phyloP scores from a whole-genome alignment of 78 protist species.

The Neovahlkampfia damariscottae region DNA sequence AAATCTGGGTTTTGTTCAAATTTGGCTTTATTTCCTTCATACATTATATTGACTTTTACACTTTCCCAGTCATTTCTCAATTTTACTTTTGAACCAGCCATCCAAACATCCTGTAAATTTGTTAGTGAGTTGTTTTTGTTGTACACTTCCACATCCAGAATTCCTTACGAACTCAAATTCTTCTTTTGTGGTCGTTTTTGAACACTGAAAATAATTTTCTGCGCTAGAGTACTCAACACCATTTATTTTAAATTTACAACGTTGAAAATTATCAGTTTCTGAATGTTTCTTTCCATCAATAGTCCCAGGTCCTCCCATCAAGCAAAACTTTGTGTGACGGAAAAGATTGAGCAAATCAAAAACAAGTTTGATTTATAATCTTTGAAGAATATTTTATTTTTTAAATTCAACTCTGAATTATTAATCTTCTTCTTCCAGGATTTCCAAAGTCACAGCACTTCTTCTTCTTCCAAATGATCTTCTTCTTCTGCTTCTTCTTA shows the following conservation, averaged over 20 bases:
- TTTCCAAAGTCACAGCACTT: no score
- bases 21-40: slow-evolving; percentile 12
- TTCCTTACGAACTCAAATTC: background rate
- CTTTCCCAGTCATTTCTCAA: background rate
- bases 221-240: background rate
- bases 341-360: no score
- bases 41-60: slow-evolving; percentile 4
- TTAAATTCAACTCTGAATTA: no score
- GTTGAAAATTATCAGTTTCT: background rate
- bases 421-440: no score
- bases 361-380: no score
- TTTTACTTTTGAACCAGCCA: background rate
- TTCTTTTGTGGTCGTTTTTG: background rate
- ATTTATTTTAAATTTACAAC: background rate
- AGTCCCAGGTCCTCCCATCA: background rate
- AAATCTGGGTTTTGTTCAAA: slow-evolving; percentile 16
- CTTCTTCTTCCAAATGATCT: no score
- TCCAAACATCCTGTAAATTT: no score
- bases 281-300: background rate
- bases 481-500: no score
- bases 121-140: no score
- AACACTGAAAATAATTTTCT: background rate
- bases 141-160: slow-evolving; percentile 1
- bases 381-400: no score
- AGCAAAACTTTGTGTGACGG: no score